Conservation (phyloP, 2,329 filamentous ascomycete species). For the Pseudocercospora crystallina region DNA sequence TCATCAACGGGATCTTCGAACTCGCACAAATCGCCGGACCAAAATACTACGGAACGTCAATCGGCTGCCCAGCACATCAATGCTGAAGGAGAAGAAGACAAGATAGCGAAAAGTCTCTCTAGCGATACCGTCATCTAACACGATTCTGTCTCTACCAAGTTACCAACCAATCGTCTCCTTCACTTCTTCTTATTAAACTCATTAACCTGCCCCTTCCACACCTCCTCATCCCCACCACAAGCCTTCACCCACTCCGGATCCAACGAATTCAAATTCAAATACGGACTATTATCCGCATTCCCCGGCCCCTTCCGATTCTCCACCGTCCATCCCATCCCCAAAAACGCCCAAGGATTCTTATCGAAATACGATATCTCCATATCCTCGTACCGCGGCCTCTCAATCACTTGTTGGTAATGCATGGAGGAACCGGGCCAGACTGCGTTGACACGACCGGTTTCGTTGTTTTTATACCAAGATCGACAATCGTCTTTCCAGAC, state of each 20-base stretch:
- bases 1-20: neutral
- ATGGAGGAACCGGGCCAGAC: constrained; percentile 54
- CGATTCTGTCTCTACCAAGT: too few relatives aligned
- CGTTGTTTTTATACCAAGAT: constrained; percentile 46
- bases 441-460: constrained; percentile 46
- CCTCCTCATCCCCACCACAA: constrained; percentile 27
- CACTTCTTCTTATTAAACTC: constrained; percentile 16
- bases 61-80: neutral
- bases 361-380: constrained; percentile 43
- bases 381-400: constrained; percentile 44
- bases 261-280: constrained; percentile 42
- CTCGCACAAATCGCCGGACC: neutral
- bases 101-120: too few relatives aligned
- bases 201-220: constrained; percentile 21
- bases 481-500: constrained; percentile 51
- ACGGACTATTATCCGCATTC: constrained; percentile 39
- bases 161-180: too few relatives aligned
- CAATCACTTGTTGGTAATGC: constrained; percentile 47
- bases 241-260: constrained; percentile 42
- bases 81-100: neutral
- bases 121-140: too few relatives aligned
- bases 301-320: constrained; percentile 28
- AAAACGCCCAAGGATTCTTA: constrained; percentile 43
- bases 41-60: neutral
- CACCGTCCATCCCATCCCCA: constrained; percentile 44